Evolutionary conservation across 805 yeast species (phyloP).

Genomic region (Metschnikowia hibisci): DNA sequence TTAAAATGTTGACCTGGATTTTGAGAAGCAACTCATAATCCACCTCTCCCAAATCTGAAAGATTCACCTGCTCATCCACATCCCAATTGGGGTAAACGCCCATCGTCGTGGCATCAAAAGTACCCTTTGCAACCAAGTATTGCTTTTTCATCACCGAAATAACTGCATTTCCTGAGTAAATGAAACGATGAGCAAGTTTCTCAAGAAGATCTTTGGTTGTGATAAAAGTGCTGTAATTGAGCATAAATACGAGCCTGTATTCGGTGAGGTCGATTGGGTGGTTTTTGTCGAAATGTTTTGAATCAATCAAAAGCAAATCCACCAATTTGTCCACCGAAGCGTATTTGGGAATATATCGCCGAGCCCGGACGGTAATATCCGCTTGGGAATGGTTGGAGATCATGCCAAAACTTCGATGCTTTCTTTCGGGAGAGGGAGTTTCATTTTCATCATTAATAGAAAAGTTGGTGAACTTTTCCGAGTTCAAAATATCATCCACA

Average conservation of each 20-base stretch:
- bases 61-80: conserved; percentile 31
- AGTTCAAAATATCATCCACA: conserved; percentile 40
- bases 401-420: conserved; percentile 21
- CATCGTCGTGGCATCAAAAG: conserved; percentile 12
- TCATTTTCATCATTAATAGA: conserved; percentile 16
- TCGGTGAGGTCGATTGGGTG: conserved; percentile 37
- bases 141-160: conserved; percentile 39
- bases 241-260: conserved; percentile 39
- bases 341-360: conserved; percentile 32
- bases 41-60: conserved; percentile 43
- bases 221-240: conserved; percentile 39
- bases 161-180: conserved; percentile 43
- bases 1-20: conserved; percentile 78
- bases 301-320: conserved; percentile 72
- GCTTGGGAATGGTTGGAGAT: conserved; percentile 15
- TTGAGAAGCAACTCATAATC: conserved; percentile 68
- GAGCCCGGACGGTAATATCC: not conserved
- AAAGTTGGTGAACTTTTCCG: conserved; percentile 36
- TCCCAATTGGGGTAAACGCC: conserved; percentile 59
- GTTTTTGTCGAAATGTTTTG: conserved; percentile 50
- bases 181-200: conserved; percentile 37
- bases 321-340: conserved; percentile 73
- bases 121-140: conserved; percentile 14
- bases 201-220: conserved; percentile 38
- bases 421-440: conserved; percentile 7